Conservation (phyloP, 805 yeast genomes). For the Ogataea polymorpha region DNA sequence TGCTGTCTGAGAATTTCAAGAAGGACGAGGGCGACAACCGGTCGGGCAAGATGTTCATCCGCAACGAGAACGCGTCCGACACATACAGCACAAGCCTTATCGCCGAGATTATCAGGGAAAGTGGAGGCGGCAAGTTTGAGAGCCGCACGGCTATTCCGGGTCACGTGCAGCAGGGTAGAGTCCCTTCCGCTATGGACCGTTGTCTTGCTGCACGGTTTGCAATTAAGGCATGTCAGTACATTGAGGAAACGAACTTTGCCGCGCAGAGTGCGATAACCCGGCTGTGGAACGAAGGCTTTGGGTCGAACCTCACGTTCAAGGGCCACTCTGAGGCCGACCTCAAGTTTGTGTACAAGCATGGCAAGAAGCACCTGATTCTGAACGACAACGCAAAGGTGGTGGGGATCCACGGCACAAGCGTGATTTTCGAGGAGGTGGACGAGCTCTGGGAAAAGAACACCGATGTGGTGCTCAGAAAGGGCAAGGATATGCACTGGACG, state of each 20-base stretch:
- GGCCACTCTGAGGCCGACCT: conserved; percentile 36
- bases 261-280: conserved; percentile 13
- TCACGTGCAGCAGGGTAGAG: conserved; percentile 96
- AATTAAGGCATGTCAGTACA: conserved; percentile 81
- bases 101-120: conserved; percentile 77
- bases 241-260: conserved; percentile 49
- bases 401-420: conserved; percentile 66
- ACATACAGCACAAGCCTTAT: conserved; percentile 80
- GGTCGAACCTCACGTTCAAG: conserved; percentile 20
- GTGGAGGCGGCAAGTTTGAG: conserved; percentile 70
- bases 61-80: conserved; percentile 78
- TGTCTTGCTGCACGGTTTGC: conserved; percentile 87
- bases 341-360: conserved; percentile 50
- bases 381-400: conserved; percentile 58
- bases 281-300: conserved; percentile 22
- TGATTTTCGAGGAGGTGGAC: conserved; percentile 55
- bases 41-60: conserved; percentile 81
- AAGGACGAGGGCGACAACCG: conserved; percentile 75
- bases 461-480: conserved; percentile 60
- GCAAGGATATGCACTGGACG: conserved; percentile 67
- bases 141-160: conserved; percentile 96
- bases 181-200: conserved; percentile 93
- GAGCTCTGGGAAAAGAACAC: conserved; percentile 60
- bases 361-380: conserved; percentile 39
- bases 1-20: conserved; percentile 63